A percentile compares a stretch with the other conserved stretches of the same genome.
Evolutionary conservation across 2,329 filamentous ascomycete species (phyloP).

Genomic region (Fusarium haematococcum): DNA sequence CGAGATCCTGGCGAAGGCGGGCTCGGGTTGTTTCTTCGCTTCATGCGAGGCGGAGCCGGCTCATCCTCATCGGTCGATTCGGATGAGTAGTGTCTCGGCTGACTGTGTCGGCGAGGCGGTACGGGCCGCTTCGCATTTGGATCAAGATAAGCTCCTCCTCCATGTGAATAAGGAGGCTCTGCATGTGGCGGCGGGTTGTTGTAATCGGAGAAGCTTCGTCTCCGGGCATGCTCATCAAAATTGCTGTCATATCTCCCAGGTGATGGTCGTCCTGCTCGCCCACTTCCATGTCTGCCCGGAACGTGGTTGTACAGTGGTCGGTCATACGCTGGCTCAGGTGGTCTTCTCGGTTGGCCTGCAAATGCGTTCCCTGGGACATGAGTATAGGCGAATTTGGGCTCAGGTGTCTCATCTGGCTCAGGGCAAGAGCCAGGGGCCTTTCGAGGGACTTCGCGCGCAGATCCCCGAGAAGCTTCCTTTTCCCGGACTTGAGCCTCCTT

Average conservation of each 20-base stretch:
- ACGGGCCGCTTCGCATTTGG: conserved; percentile 47
- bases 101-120: conserved; percentile 60
- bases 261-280: conserved; percentile 48
- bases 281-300: conserved; percentile 51
- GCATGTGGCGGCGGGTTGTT: conserved; percentile 53
- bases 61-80: conserved; percentile 57
- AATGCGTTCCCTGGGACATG: conserved; percentile 48
- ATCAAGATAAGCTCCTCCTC: conserved; percentile 49
- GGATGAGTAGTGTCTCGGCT: conserved; percentile 58
- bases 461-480: conserved; percentile 43
- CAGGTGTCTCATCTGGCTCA: conserved; percentile 44
- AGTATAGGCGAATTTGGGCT: conserved; percentile 54
- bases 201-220: conserved; percentile 65
- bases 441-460: conserved; percentile 13
- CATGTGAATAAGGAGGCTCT: conserved; percentile 44
- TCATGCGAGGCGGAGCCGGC: conserved; percentile 43
- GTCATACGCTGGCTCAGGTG: conserved; percentile 49
- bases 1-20: conserved; percentile 47
- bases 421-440: conserved; percentile 43
- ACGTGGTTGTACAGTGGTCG: conserved; percentile 57
- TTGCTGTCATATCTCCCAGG: conserved; percentile 52
- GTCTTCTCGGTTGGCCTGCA: conserved; percentile 44
- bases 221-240: conserved; percentile 56
- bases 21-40: conserved; percentile 42
- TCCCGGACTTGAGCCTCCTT: conserved; percentile 63